Base-by-base conservation (phyloP, 495 filamentous ascomycete genomes). In the Penicillium herquei region DNA sequence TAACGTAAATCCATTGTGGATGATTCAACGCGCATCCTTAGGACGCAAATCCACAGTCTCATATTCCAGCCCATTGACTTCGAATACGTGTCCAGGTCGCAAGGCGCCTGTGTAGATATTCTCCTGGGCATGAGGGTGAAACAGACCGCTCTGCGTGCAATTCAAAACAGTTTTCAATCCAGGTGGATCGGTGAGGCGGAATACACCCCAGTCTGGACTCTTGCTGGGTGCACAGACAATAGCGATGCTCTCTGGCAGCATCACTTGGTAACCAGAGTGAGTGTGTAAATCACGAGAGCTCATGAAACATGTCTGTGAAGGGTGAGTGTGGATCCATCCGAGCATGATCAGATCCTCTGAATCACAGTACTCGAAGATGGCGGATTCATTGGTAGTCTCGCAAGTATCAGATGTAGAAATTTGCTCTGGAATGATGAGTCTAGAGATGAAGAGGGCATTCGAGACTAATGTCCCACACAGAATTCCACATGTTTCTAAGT, bases 261-360 rank as follows among this genome's bases (percentile, higher is more conserved):
- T 95, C 26, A 90, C 82, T 69, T 98, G 94, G 69, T 96, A 98
- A 16, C 90, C 91, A 32, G 82, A 81, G 63, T 97, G 94, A 0
- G 95, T 98, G 61, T 98, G 94, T 57, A 96, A 63, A 66, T 98
- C 94, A 34, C 92, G 80, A 33, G 87, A 92, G 71, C 91, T 96
- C 90, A 98, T 94, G 68, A 98, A 98, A 68, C 94, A 98, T 1
- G 91, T 96, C 74, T 98, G 95, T 0, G 86, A 89, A 0, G 94
- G 94, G 67, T 98, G 94, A 0, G 94, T 98, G 68, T 98, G 94
- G 53, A 98, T 98, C 94, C 94, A 98, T 51, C 94, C 94, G 8
- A 97, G 79, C 55, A 94, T 85, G 73, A 97, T 86, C 39, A 98
- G 66, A 42, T 96, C 89, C 61, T 96, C 86, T 7, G 77, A 79